A percentile compares a stretch with the other conserved stretches of the same genome.
Evolutionary conservation across 2,329 filamentous ascomycete species (phyloP).

Genomic region (Capronia epimyces): DNA sequence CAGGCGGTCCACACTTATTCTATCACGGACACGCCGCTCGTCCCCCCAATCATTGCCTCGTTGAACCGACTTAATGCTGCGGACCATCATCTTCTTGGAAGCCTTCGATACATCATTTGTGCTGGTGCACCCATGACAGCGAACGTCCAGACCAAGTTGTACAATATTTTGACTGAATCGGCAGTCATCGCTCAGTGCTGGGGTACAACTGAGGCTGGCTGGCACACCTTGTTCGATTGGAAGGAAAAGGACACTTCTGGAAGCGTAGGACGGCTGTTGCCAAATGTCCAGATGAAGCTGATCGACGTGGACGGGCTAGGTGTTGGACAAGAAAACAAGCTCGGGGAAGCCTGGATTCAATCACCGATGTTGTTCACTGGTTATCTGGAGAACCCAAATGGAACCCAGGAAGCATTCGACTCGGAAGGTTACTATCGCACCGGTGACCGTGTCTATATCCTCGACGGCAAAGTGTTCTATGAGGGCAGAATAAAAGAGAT

Average conservation of each 20-base stretch:
- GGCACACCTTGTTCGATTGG: conserved; percentile 29
- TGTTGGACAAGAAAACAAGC: conserved; percentile 30
- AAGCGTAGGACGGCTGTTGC: conserved; percentile 45
- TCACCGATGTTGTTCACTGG: conserved; percentile 35
- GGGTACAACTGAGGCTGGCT: conserved; percentile 53
- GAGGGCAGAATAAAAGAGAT: conserved; percentile 42
- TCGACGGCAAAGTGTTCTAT: conserved; percentile 37
- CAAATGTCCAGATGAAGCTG: conserved; percentile 35
- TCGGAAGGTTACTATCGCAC: conserved; percentile 41
- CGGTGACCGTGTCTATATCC: conserved; percentile 39
- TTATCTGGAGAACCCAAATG: conserved; percentile 37
- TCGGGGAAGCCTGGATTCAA: conserved; percentile 39
- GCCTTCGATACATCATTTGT: conserved; percentile 42
- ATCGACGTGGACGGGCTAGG: conserved; percentile 33
- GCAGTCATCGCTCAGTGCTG: conserved; percentile 47
- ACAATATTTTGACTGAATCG: conserved; percentile 37
- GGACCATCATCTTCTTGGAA: conserved; percentile 32
- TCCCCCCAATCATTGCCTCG: conserved; percentile 43
- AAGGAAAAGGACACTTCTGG: conserved; percentile 40
- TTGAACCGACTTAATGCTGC: conserved; percentile 32
- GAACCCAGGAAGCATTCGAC: conserved; percentile 31
- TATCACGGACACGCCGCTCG: conserved; percentile 47
- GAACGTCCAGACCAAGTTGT: conserved; percentile 39
- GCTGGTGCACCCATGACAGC: conserved; percentile 48
- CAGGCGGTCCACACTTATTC: conserved; percentile 38